Evolutionary conservation across 441 rosid genomes (phyloP).

Genomic region (Theobroma grandiflorum): DNA sequence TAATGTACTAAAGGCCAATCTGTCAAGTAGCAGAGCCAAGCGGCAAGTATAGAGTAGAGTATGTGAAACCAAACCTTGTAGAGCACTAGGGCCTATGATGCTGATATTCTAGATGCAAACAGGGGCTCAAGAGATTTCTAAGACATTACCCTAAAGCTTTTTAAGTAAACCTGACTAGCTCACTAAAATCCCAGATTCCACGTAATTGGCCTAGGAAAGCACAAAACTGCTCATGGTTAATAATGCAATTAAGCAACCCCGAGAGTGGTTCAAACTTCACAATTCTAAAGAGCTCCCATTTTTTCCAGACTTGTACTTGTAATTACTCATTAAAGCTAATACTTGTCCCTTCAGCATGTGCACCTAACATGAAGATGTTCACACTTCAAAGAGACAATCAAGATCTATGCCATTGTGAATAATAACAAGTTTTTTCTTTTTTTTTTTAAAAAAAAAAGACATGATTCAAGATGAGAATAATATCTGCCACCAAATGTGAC

Average conservation of each 20-base stretch:
- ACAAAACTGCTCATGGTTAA: not conserved
- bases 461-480: constrained; percentile 2
- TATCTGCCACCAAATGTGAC: not conserved
- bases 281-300: not conserved
- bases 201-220: not conserved
- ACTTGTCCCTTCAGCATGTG: not conserved
- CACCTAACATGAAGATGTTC: not conserved
- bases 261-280: constrained; percentile 12
- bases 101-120: not conserved
- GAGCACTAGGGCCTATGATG: not conserved
- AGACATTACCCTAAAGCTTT: not conserved
- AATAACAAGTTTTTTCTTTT: not conserved
- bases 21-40: not conserved
- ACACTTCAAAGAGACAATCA: not conserved
- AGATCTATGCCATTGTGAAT: constrained; percentile 5
- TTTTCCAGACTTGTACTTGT: not conserved
- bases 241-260: not conserved
- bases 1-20: not conserved
- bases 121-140: not conserved
- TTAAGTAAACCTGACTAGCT: constrained; percentile 4
- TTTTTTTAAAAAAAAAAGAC: not conserved
- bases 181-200: not conserved
- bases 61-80: not conserved
- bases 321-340: not conserved
- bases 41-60: not conserved